Base-by-base conservation (phyloP, 768 basidiomycete genomes). In the Pleurotus eryngii region DNA sequence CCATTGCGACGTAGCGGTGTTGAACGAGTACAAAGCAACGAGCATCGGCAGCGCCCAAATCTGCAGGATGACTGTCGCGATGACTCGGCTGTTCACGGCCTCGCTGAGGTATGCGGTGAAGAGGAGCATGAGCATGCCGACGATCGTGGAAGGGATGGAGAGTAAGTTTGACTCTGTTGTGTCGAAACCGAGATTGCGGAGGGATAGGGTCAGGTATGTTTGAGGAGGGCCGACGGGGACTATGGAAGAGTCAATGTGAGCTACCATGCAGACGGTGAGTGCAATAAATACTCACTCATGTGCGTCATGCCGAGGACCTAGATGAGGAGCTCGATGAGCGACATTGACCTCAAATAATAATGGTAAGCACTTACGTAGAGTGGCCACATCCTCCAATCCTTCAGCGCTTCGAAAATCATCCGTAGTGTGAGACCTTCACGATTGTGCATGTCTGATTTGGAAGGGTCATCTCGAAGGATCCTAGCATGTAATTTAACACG, bases 371-470 rank as follows among this genome's bases (percentile, higher is more conserved):
- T n/a, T 22, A 54, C 67, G 61, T 89, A 89, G 35, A 89, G 59
- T 0, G 87, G 86, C 86, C 86, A 87, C 62, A 87, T 68, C 51
- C 79, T 72, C 78, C 81, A 87, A 63, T 89, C 86, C 17, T 68
- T 71, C 18, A 86, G 57, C 12, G 83, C 78, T 22, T 73, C 63
- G 67, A 72, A 81, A 26, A 88, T 77, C 71, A 78, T 80, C 58
- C 62, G 67, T 6, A 75, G 47, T 3, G 72, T 72, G 4, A 89
- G 70, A 12, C 83, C 86, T 70, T 89, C 72, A n/a, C 86, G 79
- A 61, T 89, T 88, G 70, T 87, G 85, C 86, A 88, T 86, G 61
- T 80, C 76, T 11, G 80, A 83, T 64, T 86, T 87, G 5, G 82
- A 72, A 4, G 86, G 85, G 62, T 89, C 85, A 64, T 86, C 85